phyloP scores from a whole-genome alignment of 139 green algal genomes.

The Coelastrella sp. region DNA sequence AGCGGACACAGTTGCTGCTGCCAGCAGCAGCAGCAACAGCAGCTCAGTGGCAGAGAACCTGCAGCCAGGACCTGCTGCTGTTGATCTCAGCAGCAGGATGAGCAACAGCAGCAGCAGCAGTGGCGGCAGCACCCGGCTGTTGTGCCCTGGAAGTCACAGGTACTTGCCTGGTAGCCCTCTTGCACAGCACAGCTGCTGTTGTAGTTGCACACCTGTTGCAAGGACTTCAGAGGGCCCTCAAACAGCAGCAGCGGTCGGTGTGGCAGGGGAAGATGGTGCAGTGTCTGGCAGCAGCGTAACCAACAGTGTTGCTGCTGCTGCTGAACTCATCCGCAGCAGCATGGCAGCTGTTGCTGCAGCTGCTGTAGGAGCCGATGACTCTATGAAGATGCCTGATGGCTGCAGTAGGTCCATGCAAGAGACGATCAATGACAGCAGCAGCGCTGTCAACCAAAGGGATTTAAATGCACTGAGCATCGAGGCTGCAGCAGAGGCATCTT shows the following conservation, averaged over 20 bases:
- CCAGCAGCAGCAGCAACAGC: not conserved
- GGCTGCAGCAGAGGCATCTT: too few species aligned
- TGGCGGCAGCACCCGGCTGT: not conserved
- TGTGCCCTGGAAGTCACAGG: slow-evolving; percentile 23
- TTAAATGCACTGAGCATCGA: too few species aligned
- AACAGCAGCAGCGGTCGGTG: not conserved
- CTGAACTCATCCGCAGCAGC: not conserved
- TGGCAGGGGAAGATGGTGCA: not conserved
- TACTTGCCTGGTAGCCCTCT: slow-evolving; percentile 5
- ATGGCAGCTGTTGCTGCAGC: slow-evolving; percentile 11
- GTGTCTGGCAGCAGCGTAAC: not conserved
- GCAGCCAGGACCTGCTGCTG: not conserved
- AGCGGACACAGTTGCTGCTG: not conserved
- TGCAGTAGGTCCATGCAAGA: not conserved
- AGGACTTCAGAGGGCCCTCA: not conserved
- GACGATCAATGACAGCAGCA: not conserved
- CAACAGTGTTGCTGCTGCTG: not conserved
- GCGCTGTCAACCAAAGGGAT: too few species aligned
- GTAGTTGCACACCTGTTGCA: not conserved
- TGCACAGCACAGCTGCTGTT: slow-evolving; percentile 6
- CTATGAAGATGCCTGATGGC: not conserved
- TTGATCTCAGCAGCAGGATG: not conserved
- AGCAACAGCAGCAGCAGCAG: not conserved
- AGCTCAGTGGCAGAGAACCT: not conserved
- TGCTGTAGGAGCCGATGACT: not conserved